These are phyloP conservation scores for Plasmodium yoelii DNA, from an alignment of 169 alveolate genomes.

Conservation along the genomic window DNA sequence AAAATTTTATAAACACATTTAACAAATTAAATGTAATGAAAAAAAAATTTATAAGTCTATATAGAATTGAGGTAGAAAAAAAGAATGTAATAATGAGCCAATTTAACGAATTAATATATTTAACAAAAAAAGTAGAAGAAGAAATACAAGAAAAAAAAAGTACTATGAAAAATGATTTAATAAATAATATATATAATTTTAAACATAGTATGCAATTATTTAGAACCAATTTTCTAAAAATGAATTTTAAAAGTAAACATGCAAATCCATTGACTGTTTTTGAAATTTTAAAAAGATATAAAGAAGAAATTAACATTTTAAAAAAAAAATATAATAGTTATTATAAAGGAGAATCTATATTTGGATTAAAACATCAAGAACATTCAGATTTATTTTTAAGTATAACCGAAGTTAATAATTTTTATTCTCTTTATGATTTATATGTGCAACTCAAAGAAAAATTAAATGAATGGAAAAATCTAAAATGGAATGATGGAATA, in stretches of 20 bases:
- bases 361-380: conserved; percentile 94
- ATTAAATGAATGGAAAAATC: conserved; percentile 89
- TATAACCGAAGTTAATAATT: conserved; percentile 92
- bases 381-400: conserved; percentile 96
- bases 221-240: conserved; percentile 70
- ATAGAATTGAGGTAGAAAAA: conserved; percentile 59
- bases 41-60: conserved; percentile 43
- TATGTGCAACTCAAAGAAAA: conserved; percentile 83
- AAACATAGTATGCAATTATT: conserved; percentile 29
- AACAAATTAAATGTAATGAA: conserved; percentile 52
- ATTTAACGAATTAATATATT: conserved; percentile 38
- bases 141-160: conserved; percentile 75
- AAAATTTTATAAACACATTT: conserved; percentile 21
- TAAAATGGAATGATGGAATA: conserved; percentile 95
- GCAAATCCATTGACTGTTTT: conserved; percentile 71
- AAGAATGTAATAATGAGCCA: conserved; percentile 37
- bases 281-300: conserved; percentile 79
- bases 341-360: conserved; percentile 94
- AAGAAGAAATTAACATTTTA: conserved; percentile 80
- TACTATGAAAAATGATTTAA: conserved; percentile 47
- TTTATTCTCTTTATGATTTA: conserved; percentile 93
- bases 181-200: conserved; percentile 50
- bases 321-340: conserved; percentile 91
- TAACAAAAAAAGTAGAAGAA: conserved; percentile 63
- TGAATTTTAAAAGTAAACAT: conserved; percentile 54